Percentiles rank a stretch among this genome's conserved stretches.
Conservation (phyloP, 352 stramenopile species). For the Blastocystis hominis region DNA sequence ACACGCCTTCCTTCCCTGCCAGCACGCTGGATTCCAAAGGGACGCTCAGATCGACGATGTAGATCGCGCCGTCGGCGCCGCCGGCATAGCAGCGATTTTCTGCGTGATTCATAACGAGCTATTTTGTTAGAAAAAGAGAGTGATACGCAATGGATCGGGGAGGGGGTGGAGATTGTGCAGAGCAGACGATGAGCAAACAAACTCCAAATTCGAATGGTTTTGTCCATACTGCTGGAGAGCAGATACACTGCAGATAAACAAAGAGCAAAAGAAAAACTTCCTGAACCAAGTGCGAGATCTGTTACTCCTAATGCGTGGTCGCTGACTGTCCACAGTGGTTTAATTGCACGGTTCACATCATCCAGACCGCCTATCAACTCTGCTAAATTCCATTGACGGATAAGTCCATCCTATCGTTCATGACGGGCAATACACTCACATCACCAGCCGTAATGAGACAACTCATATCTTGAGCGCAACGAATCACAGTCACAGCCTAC, state of each 20-base stretch:
- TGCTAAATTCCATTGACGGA: slow-evolving; percentile 41
- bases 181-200: slow-evolving; percentile 13
- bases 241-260: slow-evolving; percentile 17
- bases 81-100: slow-evolving; percentile 22
- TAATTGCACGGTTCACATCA: slow-evolving; percentile 2
- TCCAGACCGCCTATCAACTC: slow-evolving; percentile 31
- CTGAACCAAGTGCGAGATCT: slow-evolving; percentile 1
- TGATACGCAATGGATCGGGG: not conserved
- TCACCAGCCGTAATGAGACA: slow-evolving; percentile 14
- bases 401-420: slow-evolving; percentile 7
- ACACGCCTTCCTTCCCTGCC: not conserved
- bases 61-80: not conserved
- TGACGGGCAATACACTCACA: not conserved
- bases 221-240: slow-evolving; percentile 8
- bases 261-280: not conserved
- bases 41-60: not conserved
- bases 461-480: slow-evolving; percentile 46
- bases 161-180: slow-evolving; percentile 1
- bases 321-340: slow-evolving; percentile 25
- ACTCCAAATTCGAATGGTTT: slow-evolving; percentile 36
- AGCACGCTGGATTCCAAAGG: slow-evolving; percentile 25
- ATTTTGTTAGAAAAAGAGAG: not conserved
- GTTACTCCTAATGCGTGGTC: slow-evolving; percentile 15
- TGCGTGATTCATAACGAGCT: not conserved
- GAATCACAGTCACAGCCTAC: slow-evolving; percentile 34